A percentile compares a stretch with the other conserved stretches of the same genome.
These are phyloP conservation scores for Pythium folliculosum DNA, from an alignment of 352 stramenopile species.

Conservation along the genomic window DNA sequence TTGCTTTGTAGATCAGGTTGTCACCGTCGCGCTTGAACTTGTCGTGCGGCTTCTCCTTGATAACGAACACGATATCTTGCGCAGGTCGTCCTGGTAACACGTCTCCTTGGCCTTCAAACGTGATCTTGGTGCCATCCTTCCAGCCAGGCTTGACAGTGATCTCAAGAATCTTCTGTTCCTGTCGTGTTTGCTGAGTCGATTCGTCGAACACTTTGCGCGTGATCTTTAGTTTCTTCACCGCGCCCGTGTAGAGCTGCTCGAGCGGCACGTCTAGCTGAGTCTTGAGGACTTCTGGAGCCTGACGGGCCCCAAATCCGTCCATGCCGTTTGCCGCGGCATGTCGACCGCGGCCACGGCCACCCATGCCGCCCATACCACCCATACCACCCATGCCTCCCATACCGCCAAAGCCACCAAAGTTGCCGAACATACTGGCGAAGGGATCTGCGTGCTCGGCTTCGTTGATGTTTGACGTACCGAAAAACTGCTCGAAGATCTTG, in stretches of 20 bases:
- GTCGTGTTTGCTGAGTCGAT: slow-evolving; percentile 83
- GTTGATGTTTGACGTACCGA: slow-evolving; percentile 80
- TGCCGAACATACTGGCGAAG: slow-evolving; percentile 71
- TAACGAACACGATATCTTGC: slow-evolving; percentile 95
- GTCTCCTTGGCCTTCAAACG: slow-evolving; percentile 93
- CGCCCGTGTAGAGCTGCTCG: slow-evolving; percentile 81
- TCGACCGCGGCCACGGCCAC: slow-evolving; percentile 1
- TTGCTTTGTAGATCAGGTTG: slow-evolving; percentile 94
- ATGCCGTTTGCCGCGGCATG: slow-evolving; percentile 16
- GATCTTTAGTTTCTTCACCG: slow-evolving; percentile 94
- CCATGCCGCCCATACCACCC: slow-evolving; percentile 36
- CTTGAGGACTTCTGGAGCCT: slow-evolving; percentile 61
- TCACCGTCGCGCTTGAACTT: slow-evolving; percentile 95
- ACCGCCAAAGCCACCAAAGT: slow-evolving; percentile 52
- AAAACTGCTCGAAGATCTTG: slow-evolving; percentile 93
- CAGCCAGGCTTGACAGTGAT: slow-evolving; percentile 96
- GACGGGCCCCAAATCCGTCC: slow-evolving; percentile 46
- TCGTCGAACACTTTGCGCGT: slow-evolving; percentile 91
- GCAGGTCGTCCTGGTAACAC: slow-evolving; percentile 88
- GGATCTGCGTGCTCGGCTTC: slow-evolving; percentile 74
- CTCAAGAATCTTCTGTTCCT: slow-evolving; percentile 95
- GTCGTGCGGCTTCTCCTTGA: slow-evolving; percentile 90
- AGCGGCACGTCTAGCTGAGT: slow-evolving; percentile 92
- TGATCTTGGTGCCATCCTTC: slow-evolving; percentile 96
- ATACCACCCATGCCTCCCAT: slow-evolving; percentile 37